A percentile compares a stretch with the other conserved stretches of the same genome.
These are phyloP conservation scores for Candida caryicola DNA, from an alignment of 805 yeast species.

Conservation along the genomic window DNA sequence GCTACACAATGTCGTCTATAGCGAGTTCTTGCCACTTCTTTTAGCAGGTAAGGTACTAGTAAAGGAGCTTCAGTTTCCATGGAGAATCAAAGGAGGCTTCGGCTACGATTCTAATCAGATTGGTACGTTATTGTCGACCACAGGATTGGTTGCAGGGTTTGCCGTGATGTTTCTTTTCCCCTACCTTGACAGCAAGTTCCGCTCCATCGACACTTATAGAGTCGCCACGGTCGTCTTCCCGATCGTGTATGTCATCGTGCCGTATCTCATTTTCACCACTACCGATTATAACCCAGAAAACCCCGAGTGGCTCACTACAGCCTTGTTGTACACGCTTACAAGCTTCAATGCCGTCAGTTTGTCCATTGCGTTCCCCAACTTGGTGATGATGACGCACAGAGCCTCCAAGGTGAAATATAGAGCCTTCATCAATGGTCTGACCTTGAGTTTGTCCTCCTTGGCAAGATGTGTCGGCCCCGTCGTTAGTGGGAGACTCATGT, in stretches of 20 bases:
- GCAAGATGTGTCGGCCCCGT: constrained; percentile 60
- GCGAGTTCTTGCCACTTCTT: constrained; percentile 56
- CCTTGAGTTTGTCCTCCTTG: constrained; percentile 50
- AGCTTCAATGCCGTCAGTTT: constrained; percentile 33
- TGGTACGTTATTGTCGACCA: constrained; percentile 49
- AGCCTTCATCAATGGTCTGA: constrained; percentile 57
- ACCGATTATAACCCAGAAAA: constrained; percentile 28
- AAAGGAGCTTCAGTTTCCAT: constrained; percentile 43
- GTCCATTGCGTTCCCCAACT: constrained; percentile 52
- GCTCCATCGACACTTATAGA: constrained; percentile 45
- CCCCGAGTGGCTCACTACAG: constrained; percentile 18
- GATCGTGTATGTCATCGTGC: constrained; percentile 42
- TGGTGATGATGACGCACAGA: constrained; percentile 52
- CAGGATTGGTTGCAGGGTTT: constrained; percentile 53
- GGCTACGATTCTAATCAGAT: constrained; percentile 46
- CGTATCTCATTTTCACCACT: constrained; percentile 46
- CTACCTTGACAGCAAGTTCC: constrained; percentile 45
- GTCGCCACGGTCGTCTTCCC: constrained; percentile 42
- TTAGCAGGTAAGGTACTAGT: constrained; percentile 35
- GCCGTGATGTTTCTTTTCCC: constrained; percentile 52
- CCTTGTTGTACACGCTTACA: constrained; percentile 26
- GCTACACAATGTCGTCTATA: constrained; percentile 48
- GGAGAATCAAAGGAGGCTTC: constrained; percentile 50
- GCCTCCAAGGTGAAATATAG: constrained; percentile 52
- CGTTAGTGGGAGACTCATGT: constrained; percentile 48